Evolutionary conservation across 495 filamentous ascomycete genomes (phyloP).

Genomic region (Aeminium ludgeri): DNA sequence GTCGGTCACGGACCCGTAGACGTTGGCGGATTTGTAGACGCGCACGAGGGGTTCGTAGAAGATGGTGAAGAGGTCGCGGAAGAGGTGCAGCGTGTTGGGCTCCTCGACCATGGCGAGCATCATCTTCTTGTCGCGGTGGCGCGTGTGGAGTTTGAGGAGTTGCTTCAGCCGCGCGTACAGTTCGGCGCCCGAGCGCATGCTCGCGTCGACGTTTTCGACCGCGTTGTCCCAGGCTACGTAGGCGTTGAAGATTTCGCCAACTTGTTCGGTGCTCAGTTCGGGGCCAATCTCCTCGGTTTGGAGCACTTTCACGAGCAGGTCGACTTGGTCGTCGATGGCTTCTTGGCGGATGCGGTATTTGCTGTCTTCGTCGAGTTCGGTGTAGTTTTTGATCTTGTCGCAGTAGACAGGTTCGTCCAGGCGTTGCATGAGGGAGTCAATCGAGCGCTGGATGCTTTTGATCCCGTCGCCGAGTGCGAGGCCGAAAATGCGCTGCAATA

Average conservation of each 20-base stretch:
- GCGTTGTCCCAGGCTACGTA: slow-evolving; percentile 95
- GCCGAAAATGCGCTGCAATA: slow-evolving; percentile 84
- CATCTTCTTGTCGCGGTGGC: slow-evolving; percentile 90
- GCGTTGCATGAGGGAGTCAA: slow-evolving; percentile 55
- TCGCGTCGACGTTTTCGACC: slow-evolving; percentile 73
- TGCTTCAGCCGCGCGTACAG: slow-evolving; percentile 92
- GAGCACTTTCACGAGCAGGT: slow-evolving; percentile 71
- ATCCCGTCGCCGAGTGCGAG: slow-evolving; percentile 87
- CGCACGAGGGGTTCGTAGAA: slow-evolving; percentile 95
- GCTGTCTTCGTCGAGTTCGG: slow-evolving; percentile 49
- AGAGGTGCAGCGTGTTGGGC: slow-evolving; percentile 77
- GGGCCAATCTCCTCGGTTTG: slow-evolving; percentile 55
- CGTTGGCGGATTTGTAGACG: slow-evolving; percentile 97
- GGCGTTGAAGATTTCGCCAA: slow-evolving; percentile 73
- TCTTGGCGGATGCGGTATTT: slow-evolving; percentile 61
- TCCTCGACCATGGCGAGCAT: slow-evolving; percentile 94
- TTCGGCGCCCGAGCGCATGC: slow-evolving; percentile 72
- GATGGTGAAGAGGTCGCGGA: slow-evolving; percentile 93
- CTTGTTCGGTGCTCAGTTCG: slow-evolving; percentile 51
- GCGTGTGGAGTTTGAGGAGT: slow-evolving; percentile 75
- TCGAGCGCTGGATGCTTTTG: slow-evolving; percentile 60
- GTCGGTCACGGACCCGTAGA: slow-evolving; percentile 91
- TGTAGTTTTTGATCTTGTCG: slow-evolving; percentile 64
- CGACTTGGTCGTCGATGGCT: slow-evolving; percentile 49
- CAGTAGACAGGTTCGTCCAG: slow-evolving; percentile 67